Evolutionary conservation across 129 eudicot genomes (phyloP).

Genomic region (Flaveria robusta): DNA sequence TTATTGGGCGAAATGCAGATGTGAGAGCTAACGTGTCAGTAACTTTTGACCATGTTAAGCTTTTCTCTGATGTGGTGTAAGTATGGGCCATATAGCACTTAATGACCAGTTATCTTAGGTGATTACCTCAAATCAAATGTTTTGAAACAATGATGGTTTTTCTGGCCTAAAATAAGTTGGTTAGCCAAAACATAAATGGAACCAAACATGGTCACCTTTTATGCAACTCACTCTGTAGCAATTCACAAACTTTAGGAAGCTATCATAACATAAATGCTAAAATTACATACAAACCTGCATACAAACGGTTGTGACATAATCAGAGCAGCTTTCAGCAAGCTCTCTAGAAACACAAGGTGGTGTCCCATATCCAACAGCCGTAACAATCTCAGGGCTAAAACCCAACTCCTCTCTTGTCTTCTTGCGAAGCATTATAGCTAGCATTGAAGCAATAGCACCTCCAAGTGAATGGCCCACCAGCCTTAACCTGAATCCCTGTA

Average conservation of each 20-base stretch:
- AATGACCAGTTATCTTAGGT: background rate
- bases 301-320: constrained; percentile 76
- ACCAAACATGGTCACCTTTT: background rate
- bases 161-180: background rate
- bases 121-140: background rate
- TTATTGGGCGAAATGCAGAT: background rate
- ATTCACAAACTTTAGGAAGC: background rate
- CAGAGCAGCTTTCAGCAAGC: constrained; percentile 70
- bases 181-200: background rate
- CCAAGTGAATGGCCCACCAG: constrained; percentile 99
- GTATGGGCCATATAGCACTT: background rate
- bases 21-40: background rate
- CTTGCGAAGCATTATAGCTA: constrained; percentile 83
- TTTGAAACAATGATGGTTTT: background rate
- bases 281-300: constrained; percentile 67
- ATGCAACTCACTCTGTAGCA: background rate
- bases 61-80: background rate
- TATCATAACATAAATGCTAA: background rate
- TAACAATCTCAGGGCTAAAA: constrained; percentile 75
- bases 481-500: constrained; percentile 96
- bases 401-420: constrained; percentile 77
- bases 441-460: constrained; percentile 84
- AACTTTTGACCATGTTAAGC: background rate
- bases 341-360: constrained; percentile 92
- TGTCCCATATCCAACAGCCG: constrained; percentile 80